These are phyloP conservation scores for Suaeda aralocaspica DNA, from an alignment of 148 eudicot species.

Conservation along the genomic window DNA sequence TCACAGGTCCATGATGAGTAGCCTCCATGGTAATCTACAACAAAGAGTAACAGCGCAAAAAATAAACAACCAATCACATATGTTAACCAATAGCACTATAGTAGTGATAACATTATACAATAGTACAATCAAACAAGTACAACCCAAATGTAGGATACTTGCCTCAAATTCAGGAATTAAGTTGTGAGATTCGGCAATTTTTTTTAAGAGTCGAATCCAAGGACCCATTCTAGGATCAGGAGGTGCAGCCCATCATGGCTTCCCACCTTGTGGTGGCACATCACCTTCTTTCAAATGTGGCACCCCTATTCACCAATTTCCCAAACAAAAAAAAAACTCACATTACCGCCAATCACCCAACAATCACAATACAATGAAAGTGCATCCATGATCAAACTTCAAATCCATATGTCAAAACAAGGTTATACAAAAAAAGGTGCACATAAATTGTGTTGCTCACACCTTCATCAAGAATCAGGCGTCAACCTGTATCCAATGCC, in stretches of 20 bases:
- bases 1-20: constrained; percentile 91
- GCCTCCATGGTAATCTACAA: constrained; percentile 83
- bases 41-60: neutral
- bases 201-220: constrained; percentile 67
- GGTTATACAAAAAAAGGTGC: too few relatives aligned
- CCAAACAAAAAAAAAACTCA: too few relatives aligned
- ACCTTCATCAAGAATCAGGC: too few relatives aligned
- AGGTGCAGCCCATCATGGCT: constrained; percentile 84
- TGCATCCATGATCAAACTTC: neutral
- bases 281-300: constrained; percentile 88
- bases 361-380: neutral
- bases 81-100: neutral
- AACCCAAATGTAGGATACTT: neutral
- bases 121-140: neutral
- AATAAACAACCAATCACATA: neutral
- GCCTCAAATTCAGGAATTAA: constrained; percentile 89
- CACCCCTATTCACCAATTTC: constrained; percentile 44
- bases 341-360: neutral
- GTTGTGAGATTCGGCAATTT: constrained; percentile 56
- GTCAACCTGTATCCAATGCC: too few relatives aligned
- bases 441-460: too few relatives aligned
- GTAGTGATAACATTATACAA: neutral
- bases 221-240: constrained; percentile 79
- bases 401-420: neutral
- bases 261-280: constrained; percentile 81